phyloP scores from a whole-genome alignment of 768 basidiomycete species.

The Amanita exitialis region DNA sequence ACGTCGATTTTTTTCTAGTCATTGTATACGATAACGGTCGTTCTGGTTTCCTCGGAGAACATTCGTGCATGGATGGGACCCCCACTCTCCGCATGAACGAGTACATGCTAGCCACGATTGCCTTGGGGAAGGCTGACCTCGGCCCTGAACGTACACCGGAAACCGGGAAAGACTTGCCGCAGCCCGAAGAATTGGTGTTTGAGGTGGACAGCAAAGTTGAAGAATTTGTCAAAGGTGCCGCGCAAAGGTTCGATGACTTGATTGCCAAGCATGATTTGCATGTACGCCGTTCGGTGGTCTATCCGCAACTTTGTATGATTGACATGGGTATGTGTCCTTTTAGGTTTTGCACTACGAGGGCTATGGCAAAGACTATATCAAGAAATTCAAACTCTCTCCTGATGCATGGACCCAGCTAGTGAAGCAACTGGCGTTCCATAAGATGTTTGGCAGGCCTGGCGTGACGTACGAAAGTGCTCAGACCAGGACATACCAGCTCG shows the following conservation, averaged over 20 bases:
- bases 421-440: slow-evolving; percentile 93
- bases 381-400: slow-evolving; percentile 73
- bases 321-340: neutral
- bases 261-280: slow-evolving; percentile 74
- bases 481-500: slow-evolving; percentile 84
- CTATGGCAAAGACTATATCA: slow-evolving; percentile 85
- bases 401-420: slow-evolving; percentile 95
- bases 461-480: slow-evolving; percentile 92
- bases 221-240: slow-evolving; percentile 45
- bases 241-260: slow-evolving; percentile 62
- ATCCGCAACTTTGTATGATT: neutral
- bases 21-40: slow-evolving; percentile 94
- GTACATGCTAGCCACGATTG: slow-evolving; percentile 74
- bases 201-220: slow-evolving; percentile 45
- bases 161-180: slow-evolving; percentile 31
- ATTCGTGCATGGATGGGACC: slow-evolving; percentile 90
- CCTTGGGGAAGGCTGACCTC: slow-evolving; percentile 64
- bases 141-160: slow-evolving; percentile 34
- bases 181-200: slow-evolving; percentile 64
- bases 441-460: slow-evolving; percentile 65
- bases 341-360: slow-evolving; percentile 77
- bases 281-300: slow-evolving; percentile 25
- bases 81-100: slow-evolving; percentile 95
- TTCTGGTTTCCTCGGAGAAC: slow-evolving; percentile 86
- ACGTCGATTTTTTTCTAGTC: slow-evolving; percentile 36